phyloP scores from a whole-genome alignment of 2,329 filamentous ascomycete genomes.

The Hymenotorrendiella dingleyae region DNA sequence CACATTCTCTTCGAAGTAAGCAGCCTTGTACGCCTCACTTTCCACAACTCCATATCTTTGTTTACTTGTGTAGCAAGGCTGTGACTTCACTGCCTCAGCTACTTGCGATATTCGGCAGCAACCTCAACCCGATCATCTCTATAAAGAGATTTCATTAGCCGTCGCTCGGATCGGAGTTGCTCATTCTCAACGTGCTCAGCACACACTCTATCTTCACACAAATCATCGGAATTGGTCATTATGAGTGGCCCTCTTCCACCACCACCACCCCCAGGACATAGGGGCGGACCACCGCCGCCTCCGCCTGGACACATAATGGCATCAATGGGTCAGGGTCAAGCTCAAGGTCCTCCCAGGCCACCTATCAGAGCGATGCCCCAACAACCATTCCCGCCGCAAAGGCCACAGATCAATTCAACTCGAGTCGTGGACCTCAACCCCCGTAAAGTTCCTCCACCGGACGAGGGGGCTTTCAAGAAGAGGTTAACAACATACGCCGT shows the following conservation, averaged over 20 bases:
- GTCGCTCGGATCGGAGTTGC: constrained; percentile 7
- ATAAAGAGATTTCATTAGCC: too few species aligned
- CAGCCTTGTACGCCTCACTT: constrained; percentile 7
- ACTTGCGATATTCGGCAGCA: too few species aligned
- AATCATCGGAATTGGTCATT: background rate
- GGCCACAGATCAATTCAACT: constrained; percentile 15
- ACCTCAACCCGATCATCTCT: too few species aligned
- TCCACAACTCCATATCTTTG: background rate
- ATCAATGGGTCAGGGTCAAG: too few species aligned
- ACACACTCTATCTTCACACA: background rate
- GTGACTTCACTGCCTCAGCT: too few species aligned
- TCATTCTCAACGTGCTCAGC: background rate
- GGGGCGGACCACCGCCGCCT: constrained; percentile 1
- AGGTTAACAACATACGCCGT: constrained; percentile 23
- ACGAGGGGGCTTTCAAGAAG: constrained; percentile 22
- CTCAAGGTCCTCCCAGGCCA: constrained; percentile 2
- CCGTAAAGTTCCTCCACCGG: constrained; percentile 10
- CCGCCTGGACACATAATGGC: constrained; percentile 1
- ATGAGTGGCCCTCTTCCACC: constrained; percentile 8
- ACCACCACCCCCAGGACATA: constrained; percentile 10
- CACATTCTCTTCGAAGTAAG: too few species aligned
- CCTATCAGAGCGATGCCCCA: background rate
- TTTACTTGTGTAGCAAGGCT: background rate
- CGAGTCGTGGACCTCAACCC: constrained; percentile 20
- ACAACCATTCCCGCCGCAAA: background rate